Evolutionary conservation across 495 filamentous ascomycete species (phyloP).

Genomic region (Aspergillus funiculosus): DNA sequence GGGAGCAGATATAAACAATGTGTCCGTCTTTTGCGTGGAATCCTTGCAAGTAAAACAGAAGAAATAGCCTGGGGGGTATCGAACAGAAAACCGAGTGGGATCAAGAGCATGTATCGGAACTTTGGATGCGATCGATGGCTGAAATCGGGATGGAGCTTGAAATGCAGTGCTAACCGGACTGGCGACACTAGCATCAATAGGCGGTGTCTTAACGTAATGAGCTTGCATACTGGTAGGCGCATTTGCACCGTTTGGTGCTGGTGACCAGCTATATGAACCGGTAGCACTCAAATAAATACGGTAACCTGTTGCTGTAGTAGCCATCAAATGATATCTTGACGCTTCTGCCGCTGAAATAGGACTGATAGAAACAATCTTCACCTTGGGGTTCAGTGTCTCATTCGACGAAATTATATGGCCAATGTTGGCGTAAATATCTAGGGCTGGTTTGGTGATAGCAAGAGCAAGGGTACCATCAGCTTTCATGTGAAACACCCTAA

Average conservation of each 20-base stretch:
- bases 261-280: constrained; percentile 60
- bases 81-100: constrained; percentile 50
- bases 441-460: constrained; percentile 51
- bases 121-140: constrained; percentile 26
- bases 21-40: constrained; percentile 47
- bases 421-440: constrained; percentile 58
- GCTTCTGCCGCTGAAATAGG: constrained; percentile 77
- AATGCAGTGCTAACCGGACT: constrained; percentile 24
- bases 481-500: constrained; percentile 77
- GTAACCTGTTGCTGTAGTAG: constrained; percentile 82
- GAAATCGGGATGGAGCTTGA: constrained; percentile 25
- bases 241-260: constrained; percentile 46
- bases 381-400: constrained; percentile 59
- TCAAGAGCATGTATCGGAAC: constrained; percentile 43
- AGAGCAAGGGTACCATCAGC: constrained; percentile 45
- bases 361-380: constrained; percentile 74
- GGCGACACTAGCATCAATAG: constrained; percentile 39
- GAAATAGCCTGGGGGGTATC: constrained; percentile 87
- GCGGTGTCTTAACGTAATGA: constrained; percentile 90
- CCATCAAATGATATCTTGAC: constrained; percentile 79
- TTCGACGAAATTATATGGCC: constrained; percentile 69
- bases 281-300: constrained; percentile 90
- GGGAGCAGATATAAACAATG: constrained; percentile 77
- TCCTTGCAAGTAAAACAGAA: constrained; percentile 67
- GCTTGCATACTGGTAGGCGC: constrained; percentile 95